These are phyloP conservation scores for Acacia crassicarpa DNA, from an alignment of 306 rosid species.

Conservation along the genomic window DNA sequence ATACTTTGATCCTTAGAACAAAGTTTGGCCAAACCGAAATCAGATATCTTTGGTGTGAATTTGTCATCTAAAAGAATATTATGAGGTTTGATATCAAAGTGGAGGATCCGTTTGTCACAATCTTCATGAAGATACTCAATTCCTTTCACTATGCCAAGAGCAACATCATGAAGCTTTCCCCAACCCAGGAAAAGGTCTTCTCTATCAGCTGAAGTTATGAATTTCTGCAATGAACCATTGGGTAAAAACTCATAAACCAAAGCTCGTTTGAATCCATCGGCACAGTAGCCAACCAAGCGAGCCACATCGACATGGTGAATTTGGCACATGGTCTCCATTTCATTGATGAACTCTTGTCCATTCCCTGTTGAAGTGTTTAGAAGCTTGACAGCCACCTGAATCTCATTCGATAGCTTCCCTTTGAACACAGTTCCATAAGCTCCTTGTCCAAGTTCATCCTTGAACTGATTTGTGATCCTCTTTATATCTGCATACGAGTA, in stretches of 20 bases:
- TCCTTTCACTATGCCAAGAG: not conserved
- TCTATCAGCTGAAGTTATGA: not conserved
- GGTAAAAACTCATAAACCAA: not conserved
- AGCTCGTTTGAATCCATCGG: conserved; percentile 31
- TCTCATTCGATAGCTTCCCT: conserved; percentile 33
- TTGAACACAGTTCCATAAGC: conserved; percentile 30
- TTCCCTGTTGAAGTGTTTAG: conserved; percentile 26
- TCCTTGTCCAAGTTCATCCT: conserved; percentile 36
- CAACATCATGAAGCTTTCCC: not conserved
- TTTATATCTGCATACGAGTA: conserved; percentile 35
- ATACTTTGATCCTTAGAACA: not conserved
- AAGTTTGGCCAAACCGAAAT: not conserved
- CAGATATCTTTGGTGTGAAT: not conserved
- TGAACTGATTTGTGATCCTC: conserved; percentile 39
- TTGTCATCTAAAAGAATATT: not conserved
- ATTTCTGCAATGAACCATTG: not conserved
- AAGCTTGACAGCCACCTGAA: conserved; percentile 33
- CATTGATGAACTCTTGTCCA: conserved; percentile 45
- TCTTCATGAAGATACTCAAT: not conserved
- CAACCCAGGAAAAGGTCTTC: not conserved
- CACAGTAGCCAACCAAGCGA: conserved; percentile 38
- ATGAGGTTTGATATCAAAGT: not conserved
- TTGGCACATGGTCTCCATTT: conserved; percentile 37
- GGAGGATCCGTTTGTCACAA: not conserved
- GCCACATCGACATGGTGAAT: conserved; percentile 43